These are phyloP conservation scores for Nidula microcarpa DNA, from an alignment of 768 basidiomycete species.

Conservation along the genomic window DNA sequence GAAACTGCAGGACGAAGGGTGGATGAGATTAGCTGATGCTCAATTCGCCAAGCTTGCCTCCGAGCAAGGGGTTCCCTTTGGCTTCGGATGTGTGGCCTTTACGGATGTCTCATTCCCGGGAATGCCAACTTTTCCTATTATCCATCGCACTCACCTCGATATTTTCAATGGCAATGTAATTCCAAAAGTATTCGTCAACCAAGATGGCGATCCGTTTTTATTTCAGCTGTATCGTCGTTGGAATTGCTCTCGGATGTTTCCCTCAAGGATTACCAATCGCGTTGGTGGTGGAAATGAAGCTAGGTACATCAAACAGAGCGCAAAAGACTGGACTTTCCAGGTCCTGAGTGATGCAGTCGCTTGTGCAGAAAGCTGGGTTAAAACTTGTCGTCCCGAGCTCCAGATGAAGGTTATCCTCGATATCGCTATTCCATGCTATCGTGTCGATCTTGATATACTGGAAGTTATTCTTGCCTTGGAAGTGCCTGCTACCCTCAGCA, in stretches of 20 bases:
- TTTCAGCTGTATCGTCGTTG: slow-evolving; percentile 61
- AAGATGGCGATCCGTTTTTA: slow-evolving; percentile 56
- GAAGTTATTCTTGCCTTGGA: slow-evolving; percentile 40
- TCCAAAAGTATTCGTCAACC: slow-evolving; percentile 51
- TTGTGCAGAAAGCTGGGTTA: slow-evolving; percentile 32
- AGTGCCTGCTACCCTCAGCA: slow-evolving; percentile 35
- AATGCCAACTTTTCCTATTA: slow-evolving; percentile 60
- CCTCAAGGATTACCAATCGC: slow-evolving; percentile 35
- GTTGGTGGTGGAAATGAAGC: slow-evolving; percentile 43
- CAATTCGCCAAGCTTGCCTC: slow-evolving; percentile 32
- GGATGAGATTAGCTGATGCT: slow-evolving; percentile 41
- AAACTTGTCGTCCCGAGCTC: slow-evolving; percentile 6
- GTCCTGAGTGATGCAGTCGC: slow-evolving; percentile 37
- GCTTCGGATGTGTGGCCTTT: slow-evolving; percentile 58
- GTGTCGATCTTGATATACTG: slow-evolving; percentile 43
- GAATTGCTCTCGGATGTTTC: slow-evolving; percentile 44
- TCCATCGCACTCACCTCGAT: slow-evolving; percentile 53
- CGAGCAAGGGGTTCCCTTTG: slow-evolving; percentile 27
- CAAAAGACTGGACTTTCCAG: slow-evolving; percentile 45
- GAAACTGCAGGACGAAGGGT: slow-evolving; percentile 43
- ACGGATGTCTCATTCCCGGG: slow-evolving; percentile 52
- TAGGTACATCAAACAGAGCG: slow-evolving; percentile 44
- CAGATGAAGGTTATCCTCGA: slow-evolving; percentile 43
- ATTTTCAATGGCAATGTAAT: slow-evolving; percentile 49
- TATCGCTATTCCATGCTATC: slow-evolving; percentile 53